Evolutionary conservation across 176 grass and related monocot genomes (phyloP), one percentile per base, ranked within the genome.

Genomic region (Tillandsia leiboldiana): DNA sequence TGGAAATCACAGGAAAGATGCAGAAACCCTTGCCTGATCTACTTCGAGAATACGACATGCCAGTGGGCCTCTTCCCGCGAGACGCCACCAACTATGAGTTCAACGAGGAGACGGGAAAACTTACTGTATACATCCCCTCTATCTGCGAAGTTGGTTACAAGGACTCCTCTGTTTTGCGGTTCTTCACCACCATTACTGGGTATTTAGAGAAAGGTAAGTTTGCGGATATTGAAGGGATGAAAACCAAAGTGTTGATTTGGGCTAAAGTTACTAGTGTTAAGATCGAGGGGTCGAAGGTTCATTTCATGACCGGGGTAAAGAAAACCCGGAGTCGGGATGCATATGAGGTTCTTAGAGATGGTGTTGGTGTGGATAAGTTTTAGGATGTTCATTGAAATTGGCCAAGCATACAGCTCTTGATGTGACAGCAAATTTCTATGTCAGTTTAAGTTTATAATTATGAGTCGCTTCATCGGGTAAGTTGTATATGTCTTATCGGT

Each of bases 81-180:
- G 94, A 99, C 28, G 82, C 82, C 2, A 99, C 94, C 66, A 92
- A 99, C 73, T 99, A 99, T 11, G 90, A 99, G 58, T 90, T 99
- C 77, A 88, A 90, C 8, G 94, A 99, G 65, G 87, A 79, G 76
- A 99, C 89, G 11, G 78, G 79, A 65, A 93, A 90, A 73, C 75
- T 99, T 12, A 86, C 64, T 14, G 90, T 99, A 42, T 93, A 85
- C 69, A 87, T 99, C 24, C 84, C 87, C 0, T 85, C 87, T 20
- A 20, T 82, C 12, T 99, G 89, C 20, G 94, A 99, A 3, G 94
- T 99, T 0, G 94, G 90, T 48, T 99, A 93, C 82, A 99, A 86
- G 63, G 94, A 99, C 64, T 93, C 89, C 9, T 99, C 94, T 1
- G 84, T 93, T 59, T 33, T 99, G 64, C 82, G 94, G 63, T 93